Base-by-base conservation (phyloP, 108 stramenopile species). In the Stephanodiscus minutulus region DNA sequence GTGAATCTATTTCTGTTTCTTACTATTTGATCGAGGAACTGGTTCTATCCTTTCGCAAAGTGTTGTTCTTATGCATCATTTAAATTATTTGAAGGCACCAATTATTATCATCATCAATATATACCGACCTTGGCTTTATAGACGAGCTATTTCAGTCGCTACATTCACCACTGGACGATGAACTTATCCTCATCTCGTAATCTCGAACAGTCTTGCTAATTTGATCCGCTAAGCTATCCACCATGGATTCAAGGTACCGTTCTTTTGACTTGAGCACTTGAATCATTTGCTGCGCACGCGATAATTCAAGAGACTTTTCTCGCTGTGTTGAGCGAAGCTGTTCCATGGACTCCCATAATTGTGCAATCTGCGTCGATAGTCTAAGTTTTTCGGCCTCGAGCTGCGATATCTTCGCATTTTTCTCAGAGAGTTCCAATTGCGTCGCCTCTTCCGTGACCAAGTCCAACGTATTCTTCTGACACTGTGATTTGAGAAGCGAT, bases 181-280 rank as follows among this genome's bases (percentile, higher is more conserved):
- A 33, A 12, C 5, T 11, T 49, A 81, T 61, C 31, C 63, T 69
- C 22, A 37, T 74, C 56, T 81, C 79, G 52, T 81, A 81, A 35
- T 73, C 79, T 7, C 60, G 67, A 12, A 80, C 79, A 20, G 78
- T 79, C 41, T 36, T 63, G 7, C 72, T 50, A 72, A 70, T 70
- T n/a, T 70, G 69, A 61, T 70, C 50, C 13, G 69, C 41, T 9
- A 70, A 39, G 28, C 69, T 70, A 0, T 81, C 79, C 21, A 81
- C 68, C 28, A 73, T 62, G 3, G 66, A 72, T 33, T 81, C 79
- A 31, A 81, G 44, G 27, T 74, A 81, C 18, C 46, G 69, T 44
- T 81, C 79, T 49, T 81, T 81, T 12, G 79, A 73, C 66, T 70
- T 69, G 7, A 73, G 73, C 18, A 68, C 68, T 44, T 81, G 79